phyloP scores from a whole-genome alignment of 75 land plant species.

The Selaginella moellendorffii region DNA sequence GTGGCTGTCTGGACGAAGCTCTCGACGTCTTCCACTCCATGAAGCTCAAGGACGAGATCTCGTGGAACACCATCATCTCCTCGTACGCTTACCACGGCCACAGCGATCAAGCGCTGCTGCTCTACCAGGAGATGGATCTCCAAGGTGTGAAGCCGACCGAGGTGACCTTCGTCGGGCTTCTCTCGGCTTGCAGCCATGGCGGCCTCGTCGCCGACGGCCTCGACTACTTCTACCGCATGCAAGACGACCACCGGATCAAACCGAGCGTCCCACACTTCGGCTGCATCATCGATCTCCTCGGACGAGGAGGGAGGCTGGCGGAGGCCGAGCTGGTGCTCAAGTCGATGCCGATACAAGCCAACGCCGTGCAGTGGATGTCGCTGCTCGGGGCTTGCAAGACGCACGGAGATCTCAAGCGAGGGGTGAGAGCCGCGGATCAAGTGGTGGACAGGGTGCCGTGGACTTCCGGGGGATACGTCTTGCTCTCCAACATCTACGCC shows the following conservation, averaged over 20 bases:
- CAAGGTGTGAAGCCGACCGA: not conserved
- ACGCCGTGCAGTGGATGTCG: not conserved
- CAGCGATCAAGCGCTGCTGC: not conserved
- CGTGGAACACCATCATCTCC: not conserved
- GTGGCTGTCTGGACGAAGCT: not conserved
- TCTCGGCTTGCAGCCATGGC: slow-evolving; percentile 10
- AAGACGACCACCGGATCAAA: not conserved
- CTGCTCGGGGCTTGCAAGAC: slow-evolving; percentile 8
- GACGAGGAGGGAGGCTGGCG: not conserved
- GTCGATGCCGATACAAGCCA: not conserved
- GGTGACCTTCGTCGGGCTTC: not conserved
- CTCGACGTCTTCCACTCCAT: not conserved
- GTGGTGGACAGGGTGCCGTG: no score
- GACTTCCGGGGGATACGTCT: no score
- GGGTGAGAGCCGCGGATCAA: no score
- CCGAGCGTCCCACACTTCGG: not conserved
- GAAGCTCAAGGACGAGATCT: not conserved
- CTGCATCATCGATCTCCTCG: slow-evolving; percentile 6
- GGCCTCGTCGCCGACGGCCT: slow-evolving; percentile 9
- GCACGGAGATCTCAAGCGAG: not conserved
- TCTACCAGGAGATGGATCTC: not conserved
- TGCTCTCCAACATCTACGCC: no score
- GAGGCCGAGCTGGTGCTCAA: not conserved
- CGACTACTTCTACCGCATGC: not conserved
- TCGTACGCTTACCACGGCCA: not conserved